Conservation (phyloP, 164 flowering plant genomes). For the Chloranthus sessilifolius region DNA sequence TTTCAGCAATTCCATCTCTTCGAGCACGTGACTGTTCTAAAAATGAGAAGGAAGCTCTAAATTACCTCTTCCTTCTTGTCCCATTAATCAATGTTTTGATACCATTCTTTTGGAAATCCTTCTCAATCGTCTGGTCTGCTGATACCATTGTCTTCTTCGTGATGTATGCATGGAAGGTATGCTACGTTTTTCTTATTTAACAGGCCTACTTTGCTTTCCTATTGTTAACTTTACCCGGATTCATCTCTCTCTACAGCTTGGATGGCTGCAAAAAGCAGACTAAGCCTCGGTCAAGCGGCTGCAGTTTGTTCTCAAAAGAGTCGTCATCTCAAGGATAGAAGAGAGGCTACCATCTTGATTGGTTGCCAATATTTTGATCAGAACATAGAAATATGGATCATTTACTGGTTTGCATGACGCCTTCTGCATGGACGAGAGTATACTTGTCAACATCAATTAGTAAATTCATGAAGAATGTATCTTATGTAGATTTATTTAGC, state of each 20-base stretch:
- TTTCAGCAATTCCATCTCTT: slow-evolving; percentile 92
- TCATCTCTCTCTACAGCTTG: slow-evolving; percentile 34
- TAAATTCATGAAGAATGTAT: neutral
- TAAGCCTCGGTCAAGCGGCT: slow-evolving; percentile 15
- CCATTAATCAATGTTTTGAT: slow-evolving; percentile 79
- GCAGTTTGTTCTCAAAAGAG: slow-evolving; percentile 2
- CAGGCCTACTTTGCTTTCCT: neutral
- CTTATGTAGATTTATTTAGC: neutral
- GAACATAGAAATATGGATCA: neutral
- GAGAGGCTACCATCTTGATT: too few relatives aligned
- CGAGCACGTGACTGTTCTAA: slow-evolving; percentile 97
- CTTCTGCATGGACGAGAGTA: neutral
- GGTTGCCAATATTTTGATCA: neutral
- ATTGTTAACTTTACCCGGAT: neutral
- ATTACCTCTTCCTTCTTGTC: slow-evolving; percentile 80
- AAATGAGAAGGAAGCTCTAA: slow-evolving; percentile 95
- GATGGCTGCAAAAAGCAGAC: slow-evolving; percentile 51
- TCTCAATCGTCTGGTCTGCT: slow-evolving; percentile 91
- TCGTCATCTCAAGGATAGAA: too few relatives aligned
- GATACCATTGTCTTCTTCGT: slow-evolving; percentile 79
- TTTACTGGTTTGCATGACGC: neutral
- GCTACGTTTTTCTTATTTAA: neutral
- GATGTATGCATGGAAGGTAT: slow-evolving; percentile 99
- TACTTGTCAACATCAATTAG: neutral
- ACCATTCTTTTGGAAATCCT: slow-evolving; percentile 91